phyloP scores from a whole-genome alignment of 2,329 filamentous ascomycete species.

The Sarocladium brachiariae region DNA sequence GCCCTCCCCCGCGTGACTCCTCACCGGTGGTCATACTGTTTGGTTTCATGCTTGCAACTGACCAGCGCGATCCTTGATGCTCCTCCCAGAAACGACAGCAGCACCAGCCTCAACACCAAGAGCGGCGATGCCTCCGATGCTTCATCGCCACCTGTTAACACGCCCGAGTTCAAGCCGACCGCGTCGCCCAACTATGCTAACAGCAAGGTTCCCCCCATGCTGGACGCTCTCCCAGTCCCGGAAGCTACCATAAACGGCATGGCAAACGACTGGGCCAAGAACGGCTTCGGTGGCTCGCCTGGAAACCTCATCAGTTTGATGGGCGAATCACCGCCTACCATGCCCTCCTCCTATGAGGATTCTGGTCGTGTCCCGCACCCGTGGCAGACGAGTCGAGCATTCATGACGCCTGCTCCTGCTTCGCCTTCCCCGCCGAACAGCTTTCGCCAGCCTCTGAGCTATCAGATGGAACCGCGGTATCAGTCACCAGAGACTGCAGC shows the following conservation, averaged over 20 bases:
- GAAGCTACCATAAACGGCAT: constrained; percentile 41
- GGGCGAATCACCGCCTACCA: constrained; percentile 46
- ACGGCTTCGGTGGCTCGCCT: constrained; percentile 40
- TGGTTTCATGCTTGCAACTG: constrained; percentile 6
- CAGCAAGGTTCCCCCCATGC: constrained; percentile 35
- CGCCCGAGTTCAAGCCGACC: constrained; percentile 38
- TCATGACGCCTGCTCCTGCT: constrained; percentile 36
- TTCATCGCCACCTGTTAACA: constrained; percentile 37
- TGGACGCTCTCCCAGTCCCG: constrained; percentile 43
- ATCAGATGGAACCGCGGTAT: constrained; percentile 43
- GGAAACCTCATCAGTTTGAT: constrained; percentile 44
- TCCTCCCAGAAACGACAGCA: constrained; percentile 20
- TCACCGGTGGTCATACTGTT: constrained; percentile 6
- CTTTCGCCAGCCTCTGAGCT: constrained; percentile 43
- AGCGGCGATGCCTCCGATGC: constrained; percentile 33
- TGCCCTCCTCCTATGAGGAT: constrained; percentile 46
- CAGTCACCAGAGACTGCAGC: constrained; percentile 33
- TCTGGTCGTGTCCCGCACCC: constrained; percentile 34
- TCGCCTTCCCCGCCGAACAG: constrained; percentile 32
- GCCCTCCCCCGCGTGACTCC: constrained; percentile 19
- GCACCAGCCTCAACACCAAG: constrained; percentile 26
- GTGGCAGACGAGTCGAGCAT: constrained; percentile 39
- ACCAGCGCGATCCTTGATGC: constrained; percentile 2
- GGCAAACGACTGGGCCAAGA: constrained; percentile 38
- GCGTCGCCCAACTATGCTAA: constrained; percentile 35